A percentile compares a stretch with the other conserved stretches of the same genome.
phyloP scores from a whole-genome alignment of 257 asterid species.

The Thymus mandschuricus region DNA sequence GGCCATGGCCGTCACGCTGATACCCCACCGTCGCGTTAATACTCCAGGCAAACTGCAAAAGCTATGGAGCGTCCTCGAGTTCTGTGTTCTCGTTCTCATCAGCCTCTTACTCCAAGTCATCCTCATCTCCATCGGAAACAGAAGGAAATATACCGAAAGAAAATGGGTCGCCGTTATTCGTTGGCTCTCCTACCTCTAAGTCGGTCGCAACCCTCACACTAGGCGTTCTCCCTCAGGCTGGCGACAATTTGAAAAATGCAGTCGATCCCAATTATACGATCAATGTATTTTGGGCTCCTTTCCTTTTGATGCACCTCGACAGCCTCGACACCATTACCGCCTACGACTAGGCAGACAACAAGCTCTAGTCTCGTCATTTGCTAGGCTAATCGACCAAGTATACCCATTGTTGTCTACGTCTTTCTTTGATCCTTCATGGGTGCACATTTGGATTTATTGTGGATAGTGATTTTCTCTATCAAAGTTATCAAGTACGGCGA shows the following conservation, averaged over 20 bases:
- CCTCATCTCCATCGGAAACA: conserved; percentile 22
- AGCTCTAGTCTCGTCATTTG: conserved; percentile 40
- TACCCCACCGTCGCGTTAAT: neutral
- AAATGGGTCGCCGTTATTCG: conserved; percentile 7
- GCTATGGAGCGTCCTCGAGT: conserved; percentile 27
- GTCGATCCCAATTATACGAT: neutral
- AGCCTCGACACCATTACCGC: too few species aligned
- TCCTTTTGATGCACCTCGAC: too few species aligned
- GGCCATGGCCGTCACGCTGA: neutral
- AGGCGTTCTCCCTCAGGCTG: conserved; percentile 35
- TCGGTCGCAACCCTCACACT: conserved; percentile 28
- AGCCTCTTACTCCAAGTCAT: conserved; percentile 28
- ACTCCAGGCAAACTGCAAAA: conserved; percentile 2
- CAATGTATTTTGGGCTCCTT: too few species aligned
- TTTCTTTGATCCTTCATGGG: conserved; percentile 21
- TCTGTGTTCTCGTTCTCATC: conserved; percentile 21
- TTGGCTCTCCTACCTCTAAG: conserved; percentile 29
- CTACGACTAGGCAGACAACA: too few species aligned
- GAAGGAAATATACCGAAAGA: conserved; percentile 24
- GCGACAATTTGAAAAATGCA: neutral
- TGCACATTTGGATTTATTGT: neutral
- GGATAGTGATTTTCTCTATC: neutral
- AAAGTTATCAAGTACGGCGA: neutral
- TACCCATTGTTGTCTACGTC: conserved; percentile 32
- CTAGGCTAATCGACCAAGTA: conserved; percentile 37